Base-by-base conservation (phyloP, 331 rosid genomes). In the Stylosanthes scabra region DNA sequence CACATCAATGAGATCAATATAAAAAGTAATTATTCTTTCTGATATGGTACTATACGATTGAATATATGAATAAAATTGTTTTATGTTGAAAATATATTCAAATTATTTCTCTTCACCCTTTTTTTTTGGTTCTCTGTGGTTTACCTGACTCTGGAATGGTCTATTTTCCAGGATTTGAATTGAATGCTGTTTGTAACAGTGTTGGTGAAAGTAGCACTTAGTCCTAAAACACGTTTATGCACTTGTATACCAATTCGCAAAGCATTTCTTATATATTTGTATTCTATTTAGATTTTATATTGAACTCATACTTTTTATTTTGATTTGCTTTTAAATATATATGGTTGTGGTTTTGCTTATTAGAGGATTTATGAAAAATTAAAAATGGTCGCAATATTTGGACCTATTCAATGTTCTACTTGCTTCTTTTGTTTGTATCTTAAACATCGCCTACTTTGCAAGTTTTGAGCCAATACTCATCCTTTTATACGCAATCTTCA, bases 161-260 rank as follows among this genome's bases (percentile, higher is more conserved):
- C 29, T 28, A 28, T 66, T 66, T 47, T 47, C 45, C 72, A 29
- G 25, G 45, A 45, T 64, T 45, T 66, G 59, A 56, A 41, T 55
- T 20, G 45, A 70, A 42, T 42, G 41, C 9, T 59, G 9, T 13
- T 44, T 57, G 55, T 11, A 29, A 66, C 46, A 50, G 4, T 11
- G 39, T 20, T 70, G 27, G n/a, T 9, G 12, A 54, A 68, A 52
- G 37, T 39, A 55, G 14, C 39, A 51, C 56, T 11, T 34, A 4
- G 73, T 52, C 37, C 52, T 37, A 40, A 16, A 20, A 37, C 31
- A 46, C 42, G 51, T 28, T 54, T 50, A 6, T 25, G 55, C 52
- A 46, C 51, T 11, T 41, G 37, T 10, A 42, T 4, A 20, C 25
- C 25, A 20, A 20, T 20, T 20, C 25, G 25, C 25, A 20, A 20